A percentile compares a stretch with the other conserved stretches of the same genome.
Evolutionary conservation across 257 asterid species (phyloP).

Genomic region (Lycium ferocissimum): DNA sequence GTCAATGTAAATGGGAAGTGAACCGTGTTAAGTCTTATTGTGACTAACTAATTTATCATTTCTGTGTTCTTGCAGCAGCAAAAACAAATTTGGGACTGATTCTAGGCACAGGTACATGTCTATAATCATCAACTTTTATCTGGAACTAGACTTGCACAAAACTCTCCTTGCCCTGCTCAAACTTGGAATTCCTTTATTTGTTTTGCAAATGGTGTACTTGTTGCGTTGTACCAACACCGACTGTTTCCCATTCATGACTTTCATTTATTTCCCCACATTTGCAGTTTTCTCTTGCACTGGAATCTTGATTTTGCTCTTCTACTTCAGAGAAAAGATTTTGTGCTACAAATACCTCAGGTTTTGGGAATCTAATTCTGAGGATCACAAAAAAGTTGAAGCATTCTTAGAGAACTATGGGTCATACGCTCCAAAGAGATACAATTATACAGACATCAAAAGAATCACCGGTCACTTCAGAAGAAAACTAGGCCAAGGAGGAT

Average conservation of each 20-base stretch:
- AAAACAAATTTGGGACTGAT: neutral
- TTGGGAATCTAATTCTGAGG: neutral
- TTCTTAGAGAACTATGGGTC: slow-evolving; percentile 33
- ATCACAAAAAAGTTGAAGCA: slow-evolving; percentile 24
- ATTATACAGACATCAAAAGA: too few species aligned
- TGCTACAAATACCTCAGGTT: neutral
- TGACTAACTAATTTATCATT: neutral
- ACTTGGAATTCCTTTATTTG: neutral
- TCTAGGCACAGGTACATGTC: neutral
- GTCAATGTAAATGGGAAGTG: neutral
- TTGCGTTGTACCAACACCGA: neutral
- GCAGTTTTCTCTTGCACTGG: neutral
- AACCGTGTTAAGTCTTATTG: too few species aligned
- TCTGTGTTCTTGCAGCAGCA: neutral
- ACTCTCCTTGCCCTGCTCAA: neutral
- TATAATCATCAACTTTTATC: neutral
- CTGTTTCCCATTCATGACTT: too few species aligned
- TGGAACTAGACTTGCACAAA: neutral
- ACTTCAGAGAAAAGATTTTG: neutral
- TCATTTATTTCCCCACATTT: neutral
- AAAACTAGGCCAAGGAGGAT: too few species aligned
- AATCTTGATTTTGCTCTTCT: neutral
- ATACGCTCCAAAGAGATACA: slow-evolving; percentile 4
- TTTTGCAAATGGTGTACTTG: neutral
- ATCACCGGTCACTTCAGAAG: too few species aligned